These are phyloP conservation scores for Kwoniella heveanensis DNA, from an alignment of 768 basidiomycete genomes.

Conservation along the genomic window DNA sequence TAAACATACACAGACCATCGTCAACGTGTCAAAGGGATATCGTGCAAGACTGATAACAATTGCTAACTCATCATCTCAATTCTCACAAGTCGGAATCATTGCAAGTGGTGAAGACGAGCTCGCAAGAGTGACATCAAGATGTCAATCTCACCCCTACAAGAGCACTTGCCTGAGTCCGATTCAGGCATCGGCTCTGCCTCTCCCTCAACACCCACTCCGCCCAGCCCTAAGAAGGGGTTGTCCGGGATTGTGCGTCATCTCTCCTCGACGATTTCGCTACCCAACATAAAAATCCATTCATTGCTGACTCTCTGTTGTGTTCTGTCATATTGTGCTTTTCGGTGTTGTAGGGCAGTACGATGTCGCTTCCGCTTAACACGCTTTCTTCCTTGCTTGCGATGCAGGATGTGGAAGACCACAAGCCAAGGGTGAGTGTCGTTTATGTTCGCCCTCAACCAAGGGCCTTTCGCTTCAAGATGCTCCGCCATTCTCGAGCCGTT, in stretches of 20 bases:
- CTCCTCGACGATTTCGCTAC: background rate
- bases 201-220: background rate
- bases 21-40: background rate
- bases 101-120: too few species aligned
- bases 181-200: background rate
- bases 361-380: constrained; percentile 25
- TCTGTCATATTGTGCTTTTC: too few species aligned
- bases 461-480: too few species aligned
- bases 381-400: constrained; percentile 43
- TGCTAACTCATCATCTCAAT: too few species aligned
- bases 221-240: constrained; percentile 10
- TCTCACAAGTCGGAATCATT: too few species aligned
- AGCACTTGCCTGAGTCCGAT: background rate
- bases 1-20: background rate
- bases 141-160: background rate
- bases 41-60: too few species aligned
- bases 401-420: constrained; percentile 50
- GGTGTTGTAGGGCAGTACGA: constrained; percentile 17
- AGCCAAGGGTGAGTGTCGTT: constrained; percentile 45
- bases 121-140: background rate
- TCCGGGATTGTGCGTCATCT: background rate
- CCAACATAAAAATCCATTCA: too few species aligned
- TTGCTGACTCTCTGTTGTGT: too few species aligned
- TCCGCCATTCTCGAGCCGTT: too few species aligned
- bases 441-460: too few species aligned